A percentile compares a stretch with the other conserved stretches of the same genome.
Conservation (phyloP, 768 basidiomycete genomes). For the Lentinula sp. region DNA sequence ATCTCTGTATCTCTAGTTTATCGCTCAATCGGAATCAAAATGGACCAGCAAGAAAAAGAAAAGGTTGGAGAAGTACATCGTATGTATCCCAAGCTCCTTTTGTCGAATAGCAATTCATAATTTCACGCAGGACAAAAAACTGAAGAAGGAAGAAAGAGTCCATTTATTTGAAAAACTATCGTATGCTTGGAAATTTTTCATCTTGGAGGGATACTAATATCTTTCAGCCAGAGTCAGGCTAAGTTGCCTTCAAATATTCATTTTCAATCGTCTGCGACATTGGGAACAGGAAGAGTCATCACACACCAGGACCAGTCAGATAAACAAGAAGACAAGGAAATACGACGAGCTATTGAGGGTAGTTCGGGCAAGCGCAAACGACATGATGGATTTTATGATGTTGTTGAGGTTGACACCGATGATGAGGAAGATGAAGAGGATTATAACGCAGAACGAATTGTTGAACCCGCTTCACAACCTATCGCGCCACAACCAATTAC, state of each 20-base stretch:
- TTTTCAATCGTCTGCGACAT: conserved; percentile 75
- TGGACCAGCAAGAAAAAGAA: conserved; percentile 85
- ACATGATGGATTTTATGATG: conserved; percentile 28
- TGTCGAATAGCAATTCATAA: not conserved
- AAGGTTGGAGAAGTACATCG: conserved; percentile 88
- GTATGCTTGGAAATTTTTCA: conserved; percentile 37
- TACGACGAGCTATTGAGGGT: conserved; percentile 47
- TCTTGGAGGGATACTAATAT: conserved; percentile 16
- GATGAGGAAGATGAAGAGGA: conserved; percentile 20
- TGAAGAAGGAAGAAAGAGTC: conserved; percentile 83
- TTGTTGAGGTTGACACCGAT: conserved; percentile 27
- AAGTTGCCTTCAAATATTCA: conserved; percentile 48
- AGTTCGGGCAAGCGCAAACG: conserved; percentile 44
- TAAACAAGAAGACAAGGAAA: conserved; percentile 51
- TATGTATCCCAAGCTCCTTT: conserved; percentile 26
- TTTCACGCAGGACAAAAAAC: conserved; percentile 70
- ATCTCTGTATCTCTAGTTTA: conserved; percentile 23
- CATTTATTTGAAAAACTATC: conserved; percentile 74
- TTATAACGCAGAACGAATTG: not conserved
- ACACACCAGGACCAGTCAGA: conserved; percentile 60
- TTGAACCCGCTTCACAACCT: not conserved
- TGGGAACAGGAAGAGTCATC: conserved; percentile 65
- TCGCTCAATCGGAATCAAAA: conserved; percentile 55
- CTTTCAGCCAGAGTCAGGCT: conserved; percentile 68
- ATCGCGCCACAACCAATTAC: conserved; percentile 17